These are phyloP conservation scores for Talaromyces sp. DNA, from an alignment of 2,329 filamentous ascomycete species.

Conservation along the genomic window DNA sequence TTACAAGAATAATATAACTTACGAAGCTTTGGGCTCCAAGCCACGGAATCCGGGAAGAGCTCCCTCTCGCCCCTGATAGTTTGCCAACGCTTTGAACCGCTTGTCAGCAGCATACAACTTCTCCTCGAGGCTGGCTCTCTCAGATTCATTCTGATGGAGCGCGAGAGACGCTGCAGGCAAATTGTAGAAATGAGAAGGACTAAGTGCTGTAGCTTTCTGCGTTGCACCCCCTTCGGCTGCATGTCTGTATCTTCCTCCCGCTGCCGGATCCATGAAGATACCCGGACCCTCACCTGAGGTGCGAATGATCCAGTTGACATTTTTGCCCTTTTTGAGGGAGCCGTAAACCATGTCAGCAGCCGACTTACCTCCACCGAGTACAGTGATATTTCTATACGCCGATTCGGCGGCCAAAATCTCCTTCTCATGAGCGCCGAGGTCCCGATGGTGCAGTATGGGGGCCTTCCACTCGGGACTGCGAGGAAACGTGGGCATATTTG, in stretches of 20 bases:
- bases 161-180: not conserved
- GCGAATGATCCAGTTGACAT: conserved; percentile 6
- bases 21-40: conserved; percentile 6
- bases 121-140: conserved; percentile 3
- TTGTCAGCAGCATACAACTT: conserved; percentile 5
- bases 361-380: conserved; percentile 4
- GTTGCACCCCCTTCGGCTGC: conserved; percentile 6
- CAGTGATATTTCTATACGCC: conserved; percentile 2
- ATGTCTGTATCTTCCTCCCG: conserved; percentile 2
- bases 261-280: conserved; percentile 6
- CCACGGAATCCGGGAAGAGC: conserved; percentile 5
- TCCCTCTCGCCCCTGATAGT: conserved; percentile 1
- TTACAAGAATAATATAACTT: not conserved
- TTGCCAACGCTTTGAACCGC: conserved; percentile 3
- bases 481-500: conserved; percentile 6
- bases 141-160: not conserved
- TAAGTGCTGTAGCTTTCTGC: not conserved
- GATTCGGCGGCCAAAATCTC: not conserved
- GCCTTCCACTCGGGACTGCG: not conserved
- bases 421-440: not conserved
- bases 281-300: conserved; percentile 3
- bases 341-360: conserved; percentile 6
- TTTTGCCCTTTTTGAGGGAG: not conserved
- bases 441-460: conserved; percentile 4
- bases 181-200: conserved; percentile 3